A percentile compares a stretch with the other conserved stretches of the same genome.
phyloP scores from a whole-genome alignment of 2,329 filamentous ascomycete genomes.

The Colletotrichum navitas region DNA sequence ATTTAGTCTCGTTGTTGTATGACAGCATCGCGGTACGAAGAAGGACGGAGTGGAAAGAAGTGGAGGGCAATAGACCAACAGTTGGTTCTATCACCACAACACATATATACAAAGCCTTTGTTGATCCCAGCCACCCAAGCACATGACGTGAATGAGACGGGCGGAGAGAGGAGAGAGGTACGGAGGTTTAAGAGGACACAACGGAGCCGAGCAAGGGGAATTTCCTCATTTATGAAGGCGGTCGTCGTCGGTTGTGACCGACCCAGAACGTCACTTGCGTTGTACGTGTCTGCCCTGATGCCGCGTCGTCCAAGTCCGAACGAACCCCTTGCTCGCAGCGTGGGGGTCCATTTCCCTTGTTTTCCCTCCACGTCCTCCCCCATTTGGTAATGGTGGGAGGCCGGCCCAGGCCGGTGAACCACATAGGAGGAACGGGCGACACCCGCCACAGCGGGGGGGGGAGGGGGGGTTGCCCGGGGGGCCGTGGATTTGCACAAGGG shows the following conservation, averaged over 20 bases:
- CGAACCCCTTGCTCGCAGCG: conserved; percentile 15
- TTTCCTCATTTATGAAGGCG: conserved; percentile 9
- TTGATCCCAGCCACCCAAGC: not conserved
- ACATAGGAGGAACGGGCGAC: not conserved
- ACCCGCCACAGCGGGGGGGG: not conserved
- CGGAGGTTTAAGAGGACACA: not conserved
- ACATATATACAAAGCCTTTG: not conserved
- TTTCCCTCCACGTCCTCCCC: too few species aligned
- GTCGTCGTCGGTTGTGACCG: conserved; percentile 5
- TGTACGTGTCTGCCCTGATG: not conserved
- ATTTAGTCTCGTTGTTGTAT: conserved; percentile 19
- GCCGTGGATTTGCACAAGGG: conserved; percentile 34
- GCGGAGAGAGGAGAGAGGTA: not conserved
- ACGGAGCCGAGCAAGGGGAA: not conserved
- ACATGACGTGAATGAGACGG: not conserved
- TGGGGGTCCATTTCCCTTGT: conserved; percentile 1
- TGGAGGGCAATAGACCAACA: not conserved
- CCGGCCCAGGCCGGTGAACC: conserved; percentile 1
- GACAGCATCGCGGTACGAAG: conserved; percentile 32
- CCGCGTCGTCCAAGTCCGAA: not conserved
- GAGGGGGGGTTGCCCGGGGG: not conserved
- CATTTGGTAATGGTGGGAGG: not conserved
- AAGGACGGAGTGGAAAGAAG: conserved; percentile 4
- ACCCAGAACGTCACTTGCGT: not conserved
- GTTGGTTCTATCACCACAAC: conserved; percentile 9